Evolutionary conservation across 176 grass and related monocot genomes (phyloP).

Genomic region (Dendrocalamus sinicus): DNA sequence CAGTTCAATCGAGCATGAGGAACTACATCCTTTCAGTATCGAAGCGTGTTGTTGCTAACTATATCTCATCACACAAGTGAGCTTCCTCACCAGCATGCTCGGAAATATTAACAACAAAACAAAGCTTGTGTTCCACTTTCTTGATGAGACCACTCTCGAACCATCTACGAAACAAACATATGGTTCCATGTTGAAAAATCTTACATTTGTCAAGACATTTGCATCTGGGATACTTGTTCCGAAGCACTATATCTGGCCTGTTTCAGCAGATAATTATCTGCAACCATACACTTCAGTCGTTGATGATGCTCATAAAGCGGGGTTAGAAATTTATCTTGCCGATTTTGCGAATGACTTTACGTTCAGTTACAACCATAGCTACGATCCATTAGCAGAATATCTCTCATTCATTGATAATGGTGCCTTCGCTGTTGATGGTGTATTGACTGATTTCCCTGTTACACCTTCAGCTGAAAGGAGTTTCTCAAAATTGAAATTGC

Average conservation of each 20-base stretch:
- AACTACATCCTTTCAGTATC: constrained; percentile 61
- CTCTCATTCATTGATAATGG: constrained; percentile 81
- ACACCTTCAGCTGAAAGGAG: constrained; percentile 53
- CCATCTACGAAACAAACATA: constrained; percentile 79
- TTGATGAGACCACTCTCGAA: constrained; percentile 51
- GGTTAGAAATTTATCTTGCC: constrained; percentile 83
- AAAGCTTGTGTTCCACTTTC: constrained; percentile 84
- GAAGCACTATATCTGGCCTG: constrained; percentile 80
- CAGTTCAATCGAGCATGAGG: constrained; percentile 91
- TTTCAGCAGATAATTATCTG: constrained; percentile 78
- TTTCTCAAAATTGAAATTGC: too few relatives aligned
- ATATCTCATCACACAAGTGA: constrained; percentile 82
- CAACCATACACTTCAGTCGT: constrained; percentile 63
- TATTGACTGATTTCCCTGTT: constrained; percentile 81
- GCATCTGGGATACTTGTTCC: constrained; percentile 95
- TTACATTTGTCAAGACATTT: constrained; percentile 89
- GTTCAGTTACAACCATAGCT: constrained; percentile 85
- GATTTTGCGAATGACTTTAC: constrained; percentile 77
- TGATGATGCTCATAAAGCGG: constrained; percentile 79
- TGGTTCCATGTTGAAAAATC: constrained; percentile 72
- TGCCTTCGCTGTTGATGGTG: constrained; percentile 83
- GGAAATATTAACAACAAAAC: constrained; percentile 59
- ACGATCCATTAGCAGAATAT: constrained; percentile 87
- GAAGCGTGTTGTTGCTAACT: constrained; percentile 63
- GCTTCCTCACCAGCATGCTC: constrained; percentile 61